Percentiles rank a stretch among this genome's conserved stretches.
Conservation (phyloP, 202 grass and related monocot genomes). For the Hordeum pubiflorum region DNA sequence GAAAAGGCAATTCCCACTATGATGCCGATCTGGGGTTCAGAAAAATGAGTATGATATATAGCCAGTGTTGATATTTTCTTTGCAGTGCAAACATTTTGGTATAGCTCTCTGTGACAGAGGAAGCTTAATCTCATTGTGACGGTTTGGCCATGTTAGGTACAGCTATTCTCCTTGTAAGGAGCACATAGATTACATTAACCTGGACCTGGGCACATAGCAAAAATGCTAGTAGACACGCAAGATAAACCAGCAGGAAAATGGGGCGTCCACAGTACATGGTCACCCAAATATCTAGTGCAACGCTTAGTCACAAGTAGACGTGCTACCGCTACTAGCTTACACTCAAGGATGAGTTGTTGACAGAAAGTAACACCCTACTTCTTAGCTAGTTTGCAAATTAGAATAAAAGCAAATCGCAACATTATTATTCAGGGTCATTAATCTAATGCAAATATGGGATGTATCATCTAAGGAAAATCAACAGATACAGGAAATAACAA, state of each 20-base stretch:
- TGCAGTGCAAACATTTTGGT: background rate
- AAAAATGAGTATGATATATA: slow-evolving; percentile 16
- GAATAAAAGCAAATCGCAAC: background rate
- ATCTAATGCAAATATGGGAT: background rate
- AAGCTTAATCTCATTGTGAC: slow-evolving; percentile 10
- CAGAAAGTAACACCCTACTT: background rate
- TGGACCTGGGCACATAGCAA: background rate
- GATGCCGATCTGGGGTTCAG: background rate
- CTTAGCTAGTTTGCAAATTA: background rate
- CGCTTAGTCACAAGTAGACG: background rate
- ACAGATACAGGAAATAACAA: background rate
- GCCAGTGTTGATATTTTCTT: slow-evolving; percentile 1
- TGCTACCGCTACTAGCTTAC: background rate
- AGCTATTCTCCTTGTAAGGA: background rate
- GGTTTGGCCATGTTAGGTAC: background rate
- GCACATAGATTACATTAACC: background rate
- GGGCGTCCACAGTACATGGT: background rate
- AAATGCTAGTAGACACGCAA: background rate
- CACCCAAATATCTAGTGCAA: background rate
- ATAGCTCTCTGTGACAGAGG: background rate
- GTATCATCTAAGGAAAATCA: background rate
- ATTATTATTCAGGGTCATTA: background rate
- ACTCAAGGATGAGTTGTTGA: background rate
- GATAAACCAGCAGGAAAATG: background rate
- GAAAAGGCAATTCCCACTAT: slow-evolving; percentile 19